Evolutionary conservation across 1,284 basidiomycete genomes (phyloP), one percentile per base, ranked within the genome.

Genomic region (Tremellales sp.): DNA sequence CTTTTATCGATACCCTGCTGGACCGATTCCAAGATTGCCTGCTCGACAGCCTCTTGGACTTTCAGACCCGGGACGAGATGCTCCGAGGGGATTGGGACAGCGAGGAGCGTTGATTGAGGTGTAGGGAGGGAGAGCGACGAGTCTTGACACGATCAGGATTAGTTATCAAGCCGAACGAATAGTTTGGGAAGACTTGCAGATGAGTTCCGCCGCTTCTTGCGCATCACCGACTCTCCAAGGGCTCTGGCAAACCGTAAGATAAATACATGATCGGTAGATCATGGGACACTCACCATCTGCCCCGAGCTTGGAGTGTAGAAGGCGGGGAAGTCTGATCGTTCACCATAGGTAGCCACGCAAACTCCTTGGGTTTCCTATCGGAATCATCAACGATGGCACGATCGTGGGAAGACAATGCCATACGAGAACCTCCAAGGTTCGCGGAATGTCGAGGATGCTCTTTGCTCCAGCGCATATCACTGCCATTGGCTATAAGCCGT

Each of bases 401-500:
- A 16, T n/a, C 18, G 24, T 33, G 10, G 8, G 21, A 37, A 29
- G 16, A 21, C 13, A 38, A 4, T 2, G 25, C 57, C 79, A 44
- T 56, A 87, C 86, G 54, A 99, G 80, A 63, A 93, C 94, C 74
- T 99, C 95, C 35, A 99, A 77, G 8, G 95, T 97, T 60, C 77
- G 66, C 45, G 87, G 87, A 53, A 98, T 93, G 70, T 97, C 94
- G 43, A 99, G 74, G 56, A 98, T 97, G 0, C 87, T 92, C 68
- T 98, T 99, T 28, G 90, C 85, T 3, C 95, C 95, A 2, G 92
- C 87, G 33, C 93, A 95, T 19, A 98, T 84, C 31, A 98, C 79
- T 7, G 87, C 87, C 47, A 95, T 87, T 16, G 70, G 65, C 60
- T 63, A 43, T 1, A 12, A 8, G 9, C 18, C 26, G 38, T 54